Evolutionary conservation across 2,329 filamentous ascomycete species (phyloP).

Genomic region (Aspergillus sp.): DNA sequence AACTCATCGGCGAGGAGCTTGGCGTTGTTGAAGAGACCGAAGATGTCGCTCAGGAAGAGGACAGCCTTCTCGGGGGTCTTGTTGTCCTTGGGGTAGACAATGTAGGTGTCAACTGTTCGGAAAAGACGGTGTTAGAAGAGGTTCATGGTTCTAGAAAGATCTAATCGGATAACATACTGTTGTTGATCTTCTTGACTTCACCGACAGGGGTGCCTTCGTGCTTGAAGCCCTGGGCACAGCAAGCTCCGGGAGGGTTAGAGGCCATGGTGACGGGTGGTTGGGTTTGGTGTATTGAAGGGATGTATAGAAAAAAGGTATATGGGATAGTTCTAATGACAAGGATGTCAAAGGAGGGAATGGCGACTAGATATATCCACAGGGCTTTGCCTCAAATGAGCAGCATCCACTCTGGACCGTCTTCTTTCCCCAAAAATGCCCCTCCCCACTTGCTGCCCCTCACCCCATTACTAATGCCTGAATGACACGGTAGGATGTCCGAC

Average conservation of each 20-base stretch:
- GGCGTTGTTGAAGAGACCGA: slow-evolving; percentile 61
- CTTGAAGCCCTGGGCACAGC: slow-evolving; percentile 53
- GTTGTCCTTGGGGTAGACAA: slow-evolving; percentile 56
- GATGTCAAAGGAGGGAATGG: background rate
- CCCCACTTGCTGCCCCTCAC: slow-evolving; percentile 3
- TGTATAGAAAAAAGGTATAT: background rate
- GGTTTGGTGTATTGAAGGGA: background rate
- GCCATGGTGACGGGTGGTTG: slow-evolving; percentile 44
- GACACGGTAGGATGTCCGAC: background rate
- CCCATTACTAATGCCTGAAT: background rate
- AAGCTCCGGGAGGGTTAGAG: slow-evolving; percentile 52
- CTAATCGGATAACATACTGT: slow-evolving; percentile 38
- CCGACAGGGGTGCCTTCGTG: slow-evolving; percentile 54
- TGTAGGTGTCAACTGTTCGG: slow-evolving; percentile 56
- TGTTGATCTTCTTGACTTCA: slow-evolving; percentile 50
- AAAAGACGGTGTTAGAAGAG: background rate
- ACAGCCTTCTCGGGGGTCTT: slow-evolving; percentile 56
- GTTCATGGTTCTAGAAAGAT: background rate
- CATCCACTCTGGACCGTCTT: background rate
- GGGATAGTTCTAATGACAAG: background rate
- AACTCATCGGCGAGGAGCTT: slow-evolving; percentile 73
- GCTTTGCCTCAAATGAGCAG: background rate
- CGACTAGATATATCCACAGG: background rate
- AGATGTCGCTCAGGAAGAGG: slow-evolving; percentile 60
- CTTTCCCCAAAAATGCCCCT: background rate